Conservation (phyloP, 1,139 yeast species). For the Suhomyces yuchorum region DNA sequence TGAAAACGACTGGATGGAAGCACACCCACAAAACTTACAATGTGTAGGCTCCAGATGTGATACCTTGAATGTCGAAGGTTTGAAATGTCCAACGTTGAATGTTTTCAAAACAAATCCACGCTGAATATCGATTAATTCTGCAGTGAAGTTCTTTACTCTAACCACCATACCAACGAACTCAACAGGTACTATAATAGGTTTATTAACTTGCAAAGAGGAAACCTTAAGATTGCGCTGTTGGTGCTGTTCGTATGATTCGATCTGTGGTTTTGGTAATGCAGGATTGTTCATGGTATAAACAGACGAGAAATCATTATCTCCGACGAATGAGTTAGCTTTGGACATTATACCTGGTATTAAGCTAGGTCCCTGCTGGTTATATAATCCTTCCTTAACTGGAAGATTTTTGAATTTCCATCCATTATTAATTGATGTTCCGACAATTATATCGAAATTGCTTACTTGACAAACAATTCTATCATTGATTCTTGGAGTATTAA, state of each 20-base stretch:
- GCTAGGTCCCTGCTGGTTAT: constrained; percentile 43
- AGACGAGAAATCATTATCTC: constrained; percentile 23
- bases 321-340: constrained; percentile 16
- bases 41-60: constrained; percentile 85
- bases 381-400: constrained; percentile 47
- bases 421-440: constrained; percentile 66
- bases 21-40: constrained; percentile 90
- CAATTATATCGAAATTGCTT: constrained; percentile 53
- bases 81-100: constrained; percentile 63
- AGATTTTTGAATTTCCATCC: constrained; percentile 63
- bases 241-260: background rate
- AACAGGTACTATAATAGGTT: constrained; percentile 44
- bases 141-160: constrained; percentile 53
- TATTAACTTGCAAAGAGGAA: constrained; percentile 21
- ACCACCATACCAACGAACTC: constrained; percentile 74
- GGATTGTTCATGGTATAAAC: constrained; percentile 9
- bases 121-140: constrained; percentile 74
- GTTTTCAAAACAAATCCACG: constrained; percentile 66
- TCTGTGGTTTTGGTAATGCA: constrained; percentile 1
- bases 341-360: constrained; percentile 38
- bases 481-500: constrained; percentile 72
- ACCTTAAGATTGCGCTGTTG: background rate
- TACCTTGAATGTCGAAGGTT: constrained; percentile 60
- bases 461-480: constrained; percentile 68
- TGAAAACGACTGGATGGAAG: constrained; percentile 71